Percentiles rank a stretch among this genome's conserved stretches.
These are phyloP conservation scores for Zymoseptoria passerinii DNA, from an alignment of 2,329 filamentous ascomycete genomes.

Conservation along the genomic window DNA sequence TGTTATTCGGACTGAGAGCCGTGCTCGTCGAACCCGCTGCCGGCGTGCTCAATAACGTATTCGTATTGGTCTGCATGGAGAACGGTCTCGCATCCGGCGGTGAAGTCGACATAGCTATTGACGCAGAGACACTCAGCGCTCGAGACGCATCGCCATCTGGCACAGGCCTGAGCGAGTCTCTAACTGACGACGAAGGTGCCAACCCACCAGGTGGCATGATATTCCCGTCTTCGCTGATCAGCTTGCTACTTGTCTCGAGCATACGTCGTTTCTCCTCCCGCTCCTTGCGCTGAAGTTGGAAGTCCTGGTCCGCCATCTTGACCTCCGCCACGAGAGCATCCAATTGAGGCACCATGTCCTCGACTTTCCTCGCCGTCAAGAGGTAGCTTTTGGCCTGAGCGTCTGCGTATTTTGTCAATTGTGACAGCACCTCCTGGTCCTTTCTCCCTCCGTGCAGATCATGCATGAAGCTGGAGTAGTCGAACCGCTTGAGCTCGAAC, in stretches of 20 bases:
- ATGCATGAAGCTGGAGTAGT: conserved; percentile 98
- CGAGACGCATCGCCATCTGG: conserved; percentile 17
- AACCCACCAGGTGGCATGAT: conserved; percentile 22
- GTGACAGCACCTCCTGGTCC: conserved; percentile 91
- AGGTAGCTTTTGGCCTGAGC: conserved; percentile 79
- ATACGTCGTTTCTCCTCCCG: conserved; percentile 87
- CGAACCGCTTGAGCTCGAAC: conserved; percentile 95
- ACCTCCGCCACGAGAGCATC: conserved; percentile 85
- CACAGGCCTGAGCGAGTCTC: conserved; percentile 17
- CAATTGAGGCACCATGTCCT: conserved; percentile 76
- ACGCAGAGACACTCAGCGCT: conserved; percentile 16
- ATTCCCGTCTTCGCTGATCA: conserved; percentile 25
- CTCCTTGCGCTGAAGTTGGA: conserved; percentile 89
- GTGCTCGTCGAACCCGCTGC: conserved; percentile 6
- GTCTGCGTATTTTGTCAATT: conserved; percentile 89
- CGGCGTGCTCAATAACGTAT: conserved; percentile 19
- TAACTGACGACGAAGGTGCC: conserved; percentile 21
- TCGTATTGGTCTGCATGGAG: conserved; percentile 18
- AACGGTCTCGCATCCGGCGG: conserved; percentile 18
- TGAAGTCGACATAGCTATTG: conserved; percentile 20
- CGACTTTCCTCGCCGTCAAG: conserved; percentile 75
- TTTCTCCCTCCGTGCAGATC: conserved; percentile 98
- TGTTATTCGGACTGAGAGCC: conserved; percentile 36
- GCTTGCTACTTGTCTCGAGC: conserved; percentile 75
- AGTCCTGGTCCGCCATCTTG: conserved; percentile 90